Evolutionary conservation across 2,329 filamentous ascomycete genomes (phyloP), one percentile per base, ranked within the genome.

Genomic region (Esteya vermicola): DNA sequence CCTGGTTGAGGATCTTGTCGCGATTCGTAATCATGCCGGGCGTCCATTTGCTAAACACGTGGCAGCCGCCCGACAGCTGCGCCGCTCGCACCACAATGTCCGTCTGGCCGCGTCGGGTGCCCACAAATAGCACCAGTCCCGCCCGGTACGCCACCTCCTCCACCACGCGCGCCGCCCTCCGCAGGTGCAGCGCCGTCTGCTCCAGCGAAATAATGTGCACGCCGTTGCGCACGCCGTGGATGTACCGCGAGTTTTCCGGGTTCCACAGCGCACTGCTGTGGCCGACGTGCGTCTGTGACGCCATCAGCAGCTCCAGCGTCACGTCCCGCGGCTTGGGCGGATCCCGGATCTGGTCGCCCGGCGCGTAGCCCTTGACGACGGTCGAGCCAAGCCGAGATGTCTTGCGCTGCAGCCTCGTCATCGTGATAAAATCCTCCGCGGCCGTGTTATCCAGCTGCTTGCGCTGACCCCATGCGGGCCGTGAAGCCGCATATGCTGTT

Each of bases 191-290:
- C 13, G 86, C 85, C 25, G 84, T 96, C 44, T 77, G 72, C 57
- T 98, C 91, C 4, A 96, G 77, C 9, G 81, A 82, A 58, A 98
- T 94, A 57, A 98, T 86, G 62, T 95, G 89, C 45, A 93, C 79
- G 14, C 82, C 85, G 50, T 91, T 74, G 33, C 91, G 73, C 45
- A 93, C 75, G 51, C 91, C 91, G 57, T 84, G 88, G 57, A 98
- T 96, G 63, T 96, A 96, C 49, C 83, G 75, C 48, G 86, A 80
- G 64, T 96, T 98, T 39, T 77, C 79, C 10, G 91, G 88, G 62
- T 98, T 93, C 91, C 91, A 98, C 37, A 88, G 71, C 45, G 84
- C 84, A 1, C 82, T 89, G 53, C 83, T 75, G 63, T 98, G 91
- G 47, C 91, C 91, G 59, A 96, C 77, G 62, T 94, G 86, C 40